These are phyloP conservation scores for Fusarium incarnatum DNA, from an alignment of 2,329 filamentous ascomycete genomes.

Conservation along the genomic window DNA sequence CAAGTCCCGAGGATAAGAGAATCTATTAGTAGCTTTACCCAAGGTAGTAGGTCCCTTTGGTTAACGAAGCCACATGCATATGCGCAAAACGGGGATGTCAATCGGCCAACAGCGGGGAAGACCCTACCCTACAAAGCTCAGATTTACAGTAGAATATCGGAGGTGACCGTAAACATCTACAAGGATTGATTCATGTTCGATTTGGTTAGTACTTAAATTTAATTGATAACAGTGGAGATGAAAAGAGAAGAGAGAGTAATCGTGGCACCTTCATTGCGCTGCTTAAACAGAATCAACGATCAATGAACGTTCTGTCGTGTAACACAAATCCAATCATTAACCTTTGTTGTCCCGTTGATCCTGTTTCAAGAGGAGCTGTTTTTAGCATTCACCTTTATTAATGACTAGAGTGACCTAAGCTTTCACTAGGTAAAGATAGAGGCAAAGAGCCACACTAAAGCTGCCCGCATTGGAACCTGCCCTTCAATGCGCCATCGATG, in stretches of 20 bases:
- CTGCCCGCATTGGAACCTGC: background rate
- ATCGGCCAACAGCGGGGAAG: slow-evolving; percentile 27
- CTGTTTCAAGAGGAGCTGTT: slow-evolving; percentile 9
- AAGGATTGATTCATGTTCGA: slow-evolving; percentile 13
- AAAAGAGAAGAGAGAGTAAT: background rate
- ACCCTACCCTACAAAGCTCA: slow-evolving; percentile 17
- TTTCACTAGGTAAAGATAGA: background rate
- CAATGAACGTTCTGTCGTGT: background rate
- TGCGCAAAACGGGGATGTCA: slow-evolving; percentile 44
- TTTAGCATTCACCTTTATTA: slow-evolving; percentile 19
- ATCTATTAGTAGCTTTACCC: slow-evolving; percentile 30
- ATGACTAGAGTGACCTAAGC: slow-evolving; percentile 14
- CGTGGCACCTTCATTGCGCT: background rate
- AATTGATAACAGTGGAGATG: slow-evolving; percentile 14
- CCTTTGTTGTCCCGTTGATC: background rate
- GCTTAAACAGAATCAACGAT: background rate
- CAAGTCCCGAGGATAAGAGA: slow-evolving; percentile 39
- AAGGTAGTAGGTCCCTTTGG: slow-evolving; percentile 16
- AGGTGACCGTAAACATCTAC: slow-evolving; percentile 30
- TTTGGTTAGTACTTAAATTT: background rate
- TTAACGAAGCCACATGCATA: slow-evolving; percentile 41
- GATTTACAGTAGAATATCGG: slow-evolving; percentile 16
- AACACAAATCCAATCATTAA: background rate
- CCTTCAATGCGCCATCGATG: slow-evolving; percentile 7
- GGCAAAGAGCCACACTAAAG: slow-evolving; percentile 4